Evolutionary conservation across 2,329 filamentous ascomycete genomes (phyloP), one percentile per base, ranked within the genome.

Genomic region (Cordyceps farinosa): DNA sequence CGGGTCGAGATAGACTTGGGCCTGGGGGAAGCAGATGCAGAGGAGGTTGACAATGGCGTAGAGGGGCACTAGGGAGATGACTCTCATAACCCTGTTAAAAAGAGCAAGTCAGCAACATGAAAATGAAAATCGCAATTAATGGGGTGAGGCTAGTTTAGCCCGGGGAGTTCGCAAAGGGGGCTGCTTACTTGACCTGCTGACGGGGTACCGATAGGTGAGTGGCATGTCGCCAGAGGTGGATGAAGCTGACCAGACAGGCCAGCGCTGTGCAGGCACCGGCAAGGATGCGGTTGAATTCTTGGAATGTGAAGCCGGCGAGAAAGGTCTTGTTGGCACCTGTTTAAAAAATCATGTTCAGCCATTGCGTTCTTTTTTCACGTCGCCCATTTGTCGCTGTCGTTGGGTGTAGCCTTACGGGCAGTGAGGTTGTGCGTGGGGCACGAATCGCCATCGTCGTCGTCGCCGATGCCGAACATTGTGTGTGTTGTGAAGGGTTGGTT

Each of bases 31-130:
- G 60, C 69, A 70, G 22, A 80, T 71, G 2, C 71, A 70, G 4
- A 81, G 67, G 58, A 77, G 78, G 2, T 76, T 75, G 27, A 75
- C 65, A 38, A 79, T 65, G 29, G 75, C 72, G 65, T 78, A 79
- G 22, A 76, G 64, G 2, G 78, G 78, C 13, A 81, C 72, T 27
- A 80, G 71, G 13, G 71, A 66, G 56, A 74, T 75, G 52, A 80
- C 77, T 56, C 77, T 72, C 66, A 81, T 74, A 57, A 81, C 77
- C 51, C 72, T 76, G 36, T 10, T 8, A 3, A 22, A 36, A 50
- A 27, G 17, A 8, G n/a, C 32, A 34, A 8, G 52, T 56, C 52
- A 62, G 52, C 42, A 54, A 30, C 42, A 22, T 22, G 22, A 29
- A 2, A 27, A 2, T 11, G 4, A 8, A 22, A 22, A 9, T 22